These are phyloP conservation scores for Porcisia deanei DNA, from an alignment of 208 protist genomes.

Conservation along the genomic window DNA sequence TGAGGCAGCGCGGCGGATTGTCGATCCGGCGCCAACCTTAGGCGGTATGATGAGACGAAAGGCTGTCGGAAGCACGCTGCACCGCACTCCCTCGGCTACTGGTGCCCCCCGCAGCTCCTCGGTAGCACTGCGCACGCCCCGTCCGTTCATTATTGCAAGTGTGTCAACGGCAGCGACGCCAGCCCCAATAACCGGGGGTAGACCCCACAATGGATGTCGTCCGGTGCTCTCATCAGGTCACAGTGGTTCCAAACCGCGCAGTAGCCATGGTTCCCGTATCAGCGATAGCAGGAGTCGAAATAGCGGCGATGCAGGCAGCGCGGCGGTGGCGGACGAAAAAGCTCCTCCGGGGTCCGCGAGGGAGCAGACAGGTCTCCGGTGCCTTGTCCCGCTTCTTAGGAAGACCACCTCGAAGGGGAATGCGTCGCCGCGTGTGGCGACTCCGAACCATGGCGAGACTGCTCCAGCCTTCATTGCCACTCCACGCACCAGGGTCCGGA, in stretches of 20 bases:
- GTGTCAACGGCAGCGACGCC: constrained; percentile 24
- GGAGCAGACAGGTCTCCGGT: constrained; percentile 12
- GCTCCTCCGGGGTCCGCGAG: background rate
- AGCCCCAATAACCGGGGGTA: background rate
- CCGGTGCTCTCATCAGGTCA: constrained; percentile 25
- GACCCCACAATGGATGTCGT: constrained; percentile 2
- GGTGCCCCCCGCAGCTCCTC: background rate
- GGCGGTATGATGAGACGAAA: constrained; percentile 17
- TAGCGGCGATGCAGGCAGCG: background rate
- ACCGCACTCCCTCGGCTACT: constrained; percentile 14
- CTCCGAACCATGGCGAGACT: background rate
- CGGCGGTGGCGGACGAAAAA: constrained; percentile 2
- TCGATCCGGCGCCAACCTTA: constrained; percentile 30
- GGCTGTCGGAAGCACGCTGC: background rate
- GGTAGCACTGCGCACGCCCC: constrained; percentile 20
- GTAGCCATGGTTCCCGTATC: constrained; percentile 16
- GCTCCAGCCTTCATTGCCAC: background rate
- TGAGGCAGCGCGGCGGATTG: background rate
- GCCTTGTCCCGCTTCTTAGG: background rate
- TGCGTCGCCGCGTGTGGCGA: background rate
- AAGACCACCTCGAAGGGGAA: background rate
- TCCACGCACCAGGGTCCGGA: background rate
- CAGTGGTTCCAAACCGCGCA: constrained; percentile 24
- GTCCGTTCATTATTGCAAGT: constrained; percentile 24
- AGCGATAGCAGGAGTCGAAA: constrained; percentile 10